A percentile compares a stretch with the other conserved stretches of the same genome.
Evolutionary conservation across 768 basidiomycete species (phyloP).

Genomic region (Chalciporus chontae): DNA sequence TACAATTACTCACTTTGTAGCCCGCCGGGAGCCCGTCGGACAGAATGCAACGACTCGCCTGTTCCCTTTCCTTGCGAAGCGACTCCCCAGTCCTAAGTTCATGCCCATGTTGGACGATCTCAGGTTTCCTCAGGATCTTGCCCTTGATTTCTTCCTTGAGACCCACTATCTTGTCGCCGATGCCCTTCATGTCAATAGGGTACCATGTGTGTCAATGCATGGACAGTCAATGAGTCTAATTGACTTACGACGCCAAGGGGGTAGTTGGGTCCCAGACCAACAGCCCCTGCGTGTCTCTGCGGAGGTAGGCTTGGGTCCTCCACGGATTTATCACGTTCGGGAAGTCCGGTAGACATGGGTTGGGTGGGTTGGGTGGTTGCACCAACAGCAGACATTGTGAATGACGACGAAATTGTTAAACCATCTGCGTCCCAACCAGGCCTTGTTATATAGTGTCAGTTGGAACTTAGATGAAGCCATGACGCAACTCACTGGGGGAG

Average conservation of each 20-base stretch:
- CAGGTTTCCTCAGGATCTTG: conserved; percentile 35
- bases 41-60: conserved; percentile 7
- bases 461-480: neutral
- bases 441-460: neutral
- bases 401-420: neutral
- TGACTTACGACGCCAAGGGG: conserved; percentile 28
- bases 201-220: neutral
- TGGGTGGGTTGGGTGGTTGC: conserved; percentile 10
- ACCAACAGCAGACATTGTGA: conserved; percentile 18
- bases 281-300: conserved; percentile 41
- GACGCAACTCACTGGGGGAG: neutral
- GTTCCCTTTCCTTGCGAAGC: conserved; percentile 34
- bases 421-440: neutral
- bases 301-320: conserved; percentile 29
- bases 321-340: neutral
- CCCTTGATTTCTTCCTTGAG: conserved; percentile 38
- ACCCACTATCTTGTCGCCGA: conserved; percentile 37
- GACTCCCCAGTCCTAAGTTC: conserved; percentile 39
- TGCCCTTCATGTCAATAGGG: conserved; percentile 12
- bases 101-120: conserved; percentile 36
- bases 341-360: neutral
- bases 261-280: conserved; percentile 39
- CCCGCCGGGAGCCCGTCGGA: neutral
- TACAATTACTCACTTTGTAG: neutral
- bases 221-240: neutral